Evolutionary conservation across 192 early-diverging fungal genomes (phyloP).

Genomic region (Coemansia sp.): DNA sequence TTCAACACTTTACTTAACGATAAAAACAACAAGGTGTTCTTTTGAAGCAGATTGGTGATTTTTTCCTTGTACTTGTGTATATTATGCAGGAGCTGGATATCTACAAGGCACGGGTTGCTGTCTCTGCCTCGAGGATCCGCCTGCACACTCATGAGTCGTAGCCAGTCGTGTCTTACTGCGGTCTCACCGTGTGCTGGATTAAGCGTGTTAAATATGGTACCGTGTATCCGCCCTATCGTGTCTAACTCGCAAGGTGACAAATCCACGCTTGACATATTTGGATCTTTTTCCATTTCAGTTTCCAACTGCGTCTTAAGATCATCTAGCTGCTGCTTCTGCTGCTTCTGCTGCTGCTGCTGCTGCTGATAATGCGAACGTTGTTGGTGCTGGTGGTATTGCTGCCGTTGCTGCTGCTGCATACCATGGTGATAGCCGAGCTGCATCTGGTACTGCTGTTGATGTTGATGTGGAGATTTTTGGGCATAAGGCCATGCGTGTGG

Average conservation of each 20-base stretch:
- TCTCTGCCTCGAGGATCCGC: slow-evolving; percentile 21
- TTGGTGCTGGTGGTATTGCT: background rate
- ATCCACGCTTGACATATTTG: no score
- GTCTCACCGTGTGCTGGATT: no score
- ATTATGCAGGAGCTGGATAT: slow-evolving; percentile 5
- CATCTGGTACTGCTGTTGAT: slow-evolving; percentile 5
- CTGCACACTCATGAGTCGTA: slow-evolving; percentile 37
- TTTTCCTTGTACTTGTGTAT: slow-evolving; percentile 8
- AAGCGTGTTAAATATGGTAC: no score
- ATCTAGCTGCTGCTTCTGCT: no score
- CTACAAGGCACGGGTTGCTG: slow-evolving; percentile 13
- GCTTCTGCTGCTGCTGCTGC: background rate
- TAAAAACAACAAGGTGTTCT: background rate
- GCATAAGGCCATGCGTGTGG: no score
- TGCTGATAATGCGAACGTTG: background rate
- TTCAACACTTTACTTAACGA: background rate
- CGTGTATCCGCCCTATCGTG: no score
- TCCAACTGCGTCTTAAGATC: background rate
- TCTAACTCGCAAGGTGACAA: no score
- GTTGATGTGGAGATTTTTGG: slow-evolving; percentile 1
- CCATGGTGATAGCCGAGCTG: background rate
- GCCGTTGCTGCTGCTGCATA: background rate
- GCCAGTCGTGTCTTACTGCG: slow-evolving; percentile 30
- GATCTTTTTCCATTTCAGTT: no score
- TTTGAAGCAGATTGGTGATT: background rate